These are phyloP conservation scores for Sherardia arvensis DNA, from an alignment of 257 asterid species.

Conservation along the genomic window DNA sequence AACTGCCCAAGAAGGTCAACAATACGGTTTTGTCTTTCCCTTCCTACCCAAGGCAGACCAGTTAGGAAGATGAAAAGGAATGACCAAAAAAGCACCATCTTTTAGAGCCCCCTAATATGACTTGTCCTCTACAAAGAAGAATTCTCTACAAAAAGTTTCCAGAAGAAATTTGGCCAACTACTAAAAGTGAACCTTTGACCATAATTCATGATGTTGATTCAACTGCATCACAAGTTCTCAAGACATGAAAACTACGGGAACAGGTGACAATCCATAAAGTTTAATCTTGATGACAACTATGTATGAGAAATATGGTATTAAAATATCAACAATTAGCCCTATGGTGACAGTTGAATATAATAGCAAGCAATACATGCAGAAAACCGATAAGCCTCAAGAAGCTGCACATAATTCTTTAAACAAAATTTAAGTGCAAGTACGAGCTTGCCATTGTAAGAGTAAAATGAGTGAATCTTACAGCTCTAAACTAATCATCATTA, in stretches of 20 bases:
- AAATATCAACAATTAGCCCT: background rate
- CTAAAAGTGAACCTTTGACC: background rate
- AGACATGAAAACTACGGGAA: background rate
- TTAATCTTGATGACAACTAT: background rate
- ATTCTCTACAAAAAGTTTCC: background rate
- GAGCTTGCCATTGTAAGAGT: background rate
- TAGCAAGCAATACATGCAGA: background rate
- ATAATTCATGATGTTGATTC: background rate
- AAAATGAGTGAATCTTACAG: conserved; percentile 22
- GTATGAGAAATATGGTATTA: background rate
- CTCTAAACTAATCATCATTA: conserved; percentile 16
- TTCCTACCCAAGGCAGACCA: background rate
- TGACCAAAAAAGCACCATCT: background rate
- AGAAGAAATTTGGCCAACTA: background rate
- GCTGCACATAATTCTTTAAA: background rate
- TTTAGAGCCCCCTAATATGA: background rate
- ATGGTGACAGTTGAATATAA: background rate
- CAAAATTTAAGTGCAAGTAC: conserved; percentile 9
- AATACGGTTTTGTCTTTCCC: background rate
- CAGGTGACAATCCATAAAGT: background rate
- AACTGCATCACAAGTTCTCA: background rate
- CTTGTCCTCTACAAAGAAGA: background rate
- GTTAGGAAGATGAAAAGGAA: background rate
- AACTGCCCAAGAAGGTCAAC: background rate
- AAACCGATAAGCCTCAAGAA: background rate